These are phyloP conservation scores for Fraxinus dipetala DNA, from an alignment of 305 asterid genomes.

Conservation along the genomic window DNA sequence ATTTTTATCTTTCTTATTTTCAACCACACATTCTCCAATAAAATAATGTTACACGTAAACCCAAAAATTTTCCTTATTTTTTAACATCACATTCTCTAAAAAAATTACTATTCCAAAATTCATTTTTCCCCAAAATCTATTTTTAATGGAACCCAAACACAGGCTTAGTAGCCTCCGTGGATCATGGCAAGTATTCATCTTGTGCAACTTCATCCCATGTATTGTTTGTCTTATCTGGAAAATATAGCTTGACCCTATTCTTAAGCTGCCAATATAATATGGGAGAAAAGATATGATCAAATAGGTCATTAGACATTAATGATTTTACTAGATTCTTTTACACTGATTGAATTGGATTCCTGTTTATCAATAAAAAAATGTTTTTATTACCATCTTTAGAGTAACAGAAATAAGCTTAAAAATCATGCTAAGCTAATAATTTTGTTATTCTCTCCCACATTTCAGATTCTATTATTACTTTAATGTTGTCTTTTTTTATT, in stretches of 20 bases:
- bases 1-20: no score
- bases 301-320: not conserved
- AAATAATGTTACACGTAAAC: no score
- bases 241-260: not conserved
- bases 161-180: conserved; percentile 12
- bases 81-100: no score
- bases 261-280: conserved; percentile 2
- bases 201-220: not conserved
- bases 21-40: no score
- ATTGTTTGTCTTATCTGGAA: conserved; percentile 4
- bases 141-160: no score
- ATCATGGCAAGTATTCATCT: not conserved
- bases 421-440: not conserved
- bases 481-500: conserved; percentile 4
- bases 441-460: not conserved
- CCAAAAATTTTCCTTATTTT: no score
- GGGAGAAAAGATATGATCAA: conserved; percentile 11
- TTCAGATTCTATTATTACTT: not conserved
- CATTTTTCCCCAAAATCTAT: no score
- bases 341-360: not conserved
- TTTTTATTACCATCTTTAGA: conserved; percentile 10
- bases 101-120: no score
- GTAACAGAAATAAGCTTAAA: not conserved
- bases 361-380: not conserved
- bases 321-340: conserved; percentile 1